Evolutionary conservation across 108 stramenopile species (phyloP).

Genomic region (Chaetoceros muelleri): DNA sequence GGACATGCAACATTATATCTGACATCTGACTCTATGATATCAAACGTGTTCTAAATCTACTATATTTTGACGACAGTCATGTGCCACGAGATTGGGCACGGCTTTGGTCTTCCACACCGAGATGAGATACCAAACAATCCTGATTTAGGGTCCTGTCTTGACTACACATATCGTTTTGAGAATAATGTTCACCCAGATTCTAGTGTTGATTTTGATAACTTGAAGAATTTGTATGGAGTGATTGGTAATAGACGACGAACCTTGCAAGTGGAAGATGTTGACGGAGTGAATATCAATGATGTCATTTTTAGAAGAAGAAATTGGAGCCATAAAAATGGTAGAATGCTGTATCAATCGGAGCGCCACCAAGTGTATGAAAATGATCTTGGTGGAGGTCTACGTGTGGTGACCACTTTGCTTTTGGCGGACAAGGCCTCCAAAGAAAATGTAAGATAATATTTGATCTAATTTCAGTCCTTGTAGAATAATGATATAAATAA

Average conservation of each 20-base stretch:
- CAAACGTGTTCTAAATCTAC: too few species aligned
- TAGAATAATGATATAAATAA: too few species aligned
- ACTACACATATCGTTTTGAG: conserved; percentile 50
- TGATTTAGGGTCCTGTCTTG: conserved; percentile 59
- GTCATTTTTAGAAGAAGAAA: neutral
- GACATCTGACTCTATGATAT: too few species aligned
- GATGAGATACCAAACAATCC: conserved; percentile 65
- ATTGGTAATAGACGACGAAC: conserved; percentile 1
- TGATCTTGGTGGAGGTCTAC: neutral
- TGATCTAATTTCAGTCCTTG: too few species aligned
- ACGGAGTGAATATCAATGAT: neutral
- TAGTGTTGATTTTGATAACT: conserved; percentile 31
- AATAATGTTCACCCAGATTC: conserved; percentile 45
- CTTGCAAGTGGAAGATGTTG: neutral
- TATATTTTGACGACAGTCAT: too few species aligned
- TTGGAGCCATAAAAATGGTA: neutral
- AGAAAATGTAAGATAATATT: too few species aligned
- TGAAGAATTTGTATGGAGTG: conserved; percentile 37
- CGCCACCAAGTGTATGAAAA: neutral
- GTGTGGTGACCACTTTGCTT: neutral
- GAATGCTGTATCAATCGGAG: neutral
- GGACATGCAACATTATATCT: too few species aligned
- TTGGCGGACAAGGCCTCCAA: too few species aligned
- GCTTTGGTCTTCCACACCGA: conserved; percentile 72
- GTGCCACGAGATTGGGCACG: conserved; percentile 46